Evolutionary conservation across 2,329 filamentous ascomycete species (phyloP).

Genomic region (Ceratocystis lukuohia): DNA sequence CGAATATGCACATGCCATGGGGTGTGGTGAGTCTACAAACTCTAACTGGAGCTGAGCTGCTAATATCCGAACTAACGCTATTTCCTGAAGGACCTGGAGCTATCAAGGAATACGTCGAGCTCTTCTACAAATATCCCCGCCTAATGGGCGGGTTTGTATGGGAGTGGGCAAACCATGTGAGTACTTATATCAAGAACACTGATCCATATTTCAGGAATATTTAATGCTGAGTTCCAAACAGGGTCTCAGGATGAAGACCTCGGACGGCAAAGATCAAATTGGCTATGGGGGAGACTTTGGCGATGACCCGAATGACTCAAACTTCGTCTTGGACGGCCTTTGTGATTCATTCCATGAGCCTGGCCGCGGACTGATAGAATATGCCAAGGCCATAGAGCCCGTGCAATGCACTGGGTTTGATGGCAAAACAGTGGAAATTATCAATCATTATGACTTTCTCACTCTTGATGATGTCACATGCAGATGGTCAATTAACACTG

Average conservation of each 20-base stretch:
- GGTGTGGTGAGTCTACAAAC: constrained; percentile 23
- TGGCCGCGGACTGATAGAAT: constrained; percentile 39
- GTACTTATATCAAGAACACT: constrained; percentile 7
- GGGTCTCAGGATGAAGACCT: constrained; percentile 33
- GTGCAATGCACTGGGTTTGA: constrained; percentile 37
- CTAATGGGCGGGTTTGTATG: constrained; percentile 52
- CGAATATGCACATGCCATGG: constrained; percentile 52
- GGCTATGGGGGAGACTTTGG: constrained; percentile 50
- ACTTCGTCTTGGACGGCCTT: constrained; percentile 46
- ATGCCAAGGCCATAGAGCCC: constrained; percentile 46
- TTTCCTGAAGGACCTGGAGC: constrained; percentile 36
- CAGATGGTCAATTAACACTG: constrained; percentile 17
- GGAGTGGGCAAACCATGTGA: constrained; percentile 50
- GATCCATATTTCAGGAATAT: not conserved
- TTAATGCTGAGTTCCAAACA: constrained; percentile 15
- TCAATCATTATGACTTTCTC: constrained; percentile 43
- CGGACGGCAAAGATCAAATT: constrained; percentile 35
- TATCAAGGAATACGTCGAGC: constrained; percentile 52
- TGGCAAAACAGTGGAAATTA: constrained; percentile 32
- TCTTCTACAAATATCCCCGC: constrained; percentile 40
- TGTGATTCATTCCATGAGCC: constrained; percentile 37
- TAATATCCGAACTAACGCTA: not conserved
- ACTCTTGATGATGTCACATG: constrained; percentile 38
- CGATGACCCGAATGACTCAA: constrained; percentile 45
- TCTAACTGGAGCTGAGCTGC: not conserved